A percentile compares a stretch with the other conserved stretches of the same genome.
Conservation (phyloP, 2,329 filamentous ascomycete species). For the Alternaria sp. region DNA sequence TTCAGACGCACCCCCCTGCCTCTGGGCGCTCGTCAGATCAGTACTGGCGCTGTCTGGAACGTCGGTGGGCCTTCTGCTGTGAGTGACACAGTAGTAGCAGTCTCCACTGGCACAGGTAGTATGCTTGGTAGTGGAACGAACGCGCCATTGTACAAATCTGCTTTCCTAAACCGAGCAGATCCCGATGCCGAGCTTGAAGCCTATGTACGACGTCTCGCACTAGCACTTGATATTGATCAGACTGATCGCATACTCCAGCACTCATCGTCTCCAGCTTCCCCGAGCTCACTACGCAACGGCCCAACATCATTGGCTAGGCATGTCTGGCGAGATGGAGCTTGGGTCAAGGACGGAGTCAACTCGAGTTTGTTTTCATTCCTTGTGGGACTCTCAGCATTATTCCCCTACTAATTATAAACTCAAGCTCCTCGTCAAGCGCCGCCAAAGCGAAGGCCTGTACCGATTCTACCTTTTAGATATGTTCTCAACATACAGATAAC, state of each 20-base stretch:
- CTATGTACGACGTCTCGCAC: constrained; percentile 77
- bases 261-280: constrained; percentile 21
- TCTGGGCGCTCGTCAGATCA: constrained; percentile 59
- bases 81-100: constrained; percentile 57
- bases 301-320: constrained; percentile 26
- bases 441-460: constrained; percentile 59
- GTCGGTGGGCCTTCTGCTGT: constrained; percentile 74
- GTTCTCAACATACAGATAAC: constrained; percentile 37
- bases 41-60: constrained; percentile 76
- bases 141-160: constrained; percentile 69
- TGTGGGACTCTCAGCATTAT: constrained; percentile 3
- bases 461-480: constrained; percentile 79
- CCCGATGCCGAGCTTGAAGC: constrained; percentile 69
- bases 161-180: constrained; percentile 61
- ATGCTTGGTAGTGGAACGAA: constrained; percentile 75
- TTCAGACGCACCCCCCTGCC: constrained; percentile 36
- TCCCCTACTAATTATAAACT: constrained; percentile 17
- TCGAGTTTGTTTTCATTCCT: constrained; percentile 42
- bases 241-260: constrained; percentile 68
- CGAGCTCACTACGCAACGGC: constrained; percentile 14
- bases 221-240: constrained; percentile 81
- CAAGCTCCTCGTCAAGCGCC: constrained; percentile 40
- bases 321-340: constrained; percentile 55
- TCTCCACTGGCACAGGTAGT: constrained; percentile 70
- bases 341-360: constrained; percentile 47